Percentiles rank a stretch among this genome's conserved stretches.
Evolutionary conservation across 495 filamentous ascomycete genomes (phyloP).

Genomic region (Tuber calosporum): DNA sequence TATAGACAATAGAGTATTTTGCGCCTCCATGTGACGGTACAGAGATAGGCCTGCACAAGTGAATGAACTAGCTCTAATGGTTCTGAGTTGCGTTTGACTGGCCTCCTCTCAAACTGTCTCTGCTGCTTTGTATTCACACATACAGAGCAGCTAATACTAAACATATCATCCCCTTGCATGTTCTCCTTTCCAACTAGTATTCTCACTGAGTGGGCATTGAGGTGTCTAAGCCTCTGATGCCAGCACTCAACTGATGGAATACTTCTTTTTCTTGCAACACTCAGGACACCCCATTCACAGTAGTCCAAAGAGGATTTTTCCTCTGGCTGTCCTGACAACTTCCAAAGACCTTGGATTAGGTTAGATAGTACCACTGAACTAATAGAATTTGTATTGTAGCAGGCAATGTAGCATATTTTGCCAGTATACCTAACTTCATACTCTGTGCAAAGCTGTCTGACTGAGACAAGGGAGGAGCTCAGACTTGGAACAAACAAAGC

Average conservation of each 20-base stretch:
- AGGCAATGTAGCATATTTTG: too few species aligned
- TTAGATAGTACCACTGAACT: background rate
- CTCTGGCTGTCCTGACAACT: background rate
- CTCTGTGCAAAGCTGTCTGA: background rate
- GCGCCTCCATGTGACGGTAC: background rate
- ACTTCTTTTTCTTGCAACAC: background rate
- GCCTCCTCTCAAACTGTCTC: background rate
- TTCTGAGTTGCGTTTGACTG: background rate
- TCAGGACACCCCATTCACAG: background rate
- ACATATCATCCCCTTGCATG: background rate
- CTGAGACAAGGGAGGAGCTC: background rate
- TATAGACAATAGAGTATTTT: conserved; percentile 8
- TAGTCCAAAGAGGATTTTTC: background rate
- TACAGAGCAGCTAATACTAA: background rate
- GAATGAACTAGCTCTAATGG: conserved; percentile 3
- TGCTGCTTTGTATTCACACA: background rate
- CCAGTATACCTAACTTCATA: background rate
- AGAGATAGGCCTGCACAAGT: background rate
- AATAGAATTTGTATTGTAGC: too few species aligned
- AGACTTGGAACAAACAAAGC: background rate
- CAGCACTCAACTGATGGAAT: background rate
- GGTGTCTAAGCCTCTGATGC: background rate
- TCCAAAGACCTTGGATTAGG: background rate
- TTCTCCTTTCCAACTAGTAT: background rate
- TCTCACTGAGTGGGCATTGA: background rate